Conservation (phyloP, 2,329 filamentous ascomycete genomes). For the Diaporthe capsici region DNA sequence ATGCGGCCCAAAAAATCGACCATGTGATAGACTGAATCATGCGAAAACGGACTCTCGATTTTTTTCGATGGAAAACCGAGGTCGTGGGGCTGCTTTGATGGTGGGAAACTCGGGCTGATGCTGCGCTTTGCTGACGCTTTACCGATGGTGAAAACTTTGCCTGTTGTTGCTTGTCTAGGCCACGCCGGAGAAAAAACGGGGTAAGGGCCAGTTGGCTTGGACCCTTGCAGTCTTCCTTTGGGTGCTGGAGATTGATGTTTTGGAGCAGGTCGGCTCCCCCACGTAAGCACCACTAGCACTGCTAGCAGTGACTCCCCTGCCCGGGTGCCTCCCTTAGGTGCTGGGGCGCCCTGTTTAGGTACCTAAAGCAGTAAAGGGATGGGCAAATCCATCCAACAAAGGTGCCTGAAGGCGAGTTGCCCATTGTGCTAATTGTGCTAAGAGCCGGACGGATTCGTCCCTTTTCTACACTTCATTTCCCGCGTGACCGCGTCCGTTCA, state of each 20-base stretch:
- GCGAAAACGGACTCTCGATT: constrained; percentile 64
- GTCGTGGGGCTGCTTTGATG: constrained; percentile 69
- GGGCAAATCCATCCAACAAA: constrained; percentile 10
- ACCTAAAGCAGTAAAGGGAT: constrained; percentile 1
- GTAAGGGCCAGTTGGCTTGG: constrained; percentile 32
- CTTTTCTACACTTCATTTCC: background rate
- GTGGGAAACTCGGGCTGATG: constrained; percentile 66
- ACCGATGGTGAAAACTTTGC: constrained; percentile 67
- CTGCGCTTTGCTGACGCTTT: constrained; percentile 58
- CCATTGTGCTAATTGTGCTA: background rate
- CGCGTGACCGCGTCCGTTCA: background rate
- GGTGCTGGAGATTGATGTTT: constrained; percentile 28
- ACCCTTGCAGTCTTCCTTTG: constrained; percentile 12
- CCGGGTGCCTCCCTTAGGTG: background rate
- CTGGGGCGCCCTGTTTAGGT: background rate
- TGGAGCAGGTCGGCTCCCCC: constrained; percentile 17
- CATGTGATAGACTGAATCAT: constrained; percentile 72
- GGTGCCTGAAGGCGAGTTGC: background rate
- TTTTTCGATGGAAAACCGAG: constrained; percentile 67
- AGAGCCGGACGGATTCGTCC: constrained; percentile 8
- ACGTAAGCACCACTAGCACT: constrained; percentile 26
- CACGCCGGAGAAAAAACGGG: constrained; percentile 40
- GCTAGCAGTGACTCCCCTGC: background rate
- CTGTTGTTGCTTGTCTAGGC: constrained; percentile 46
- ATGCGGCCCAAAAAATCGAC: constrained; percentile 75